phyloP scores from a whole-genome alignment of 495 filamentous ascomycete species.

The Lineolata rhizophorae region DNA sequence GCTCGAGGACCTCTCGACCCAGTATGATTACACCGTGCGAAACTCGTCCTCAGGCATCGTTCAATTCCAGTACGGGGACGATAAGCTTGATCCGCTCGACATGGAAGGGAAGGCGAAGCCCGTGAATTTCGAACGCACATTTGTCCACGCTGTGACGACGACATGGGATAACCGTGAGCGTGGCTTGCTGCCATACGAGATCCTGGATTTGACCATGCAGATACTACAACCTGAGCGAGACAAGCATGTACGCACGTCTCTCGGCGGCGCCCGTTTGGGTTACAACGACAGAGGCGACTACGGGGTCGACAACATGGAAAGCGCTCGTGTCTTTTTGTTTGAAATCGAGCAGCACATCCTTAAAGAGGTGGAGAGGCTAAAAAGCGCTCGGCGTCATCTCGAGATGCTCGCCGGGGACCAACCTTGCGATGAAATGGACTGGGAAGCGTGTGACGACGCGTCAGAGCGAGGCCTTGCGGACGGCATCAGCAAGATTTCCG shows the following conservation, averaged over 20 bases:
- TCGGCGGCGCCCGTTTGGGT: constrained; percentile 18
- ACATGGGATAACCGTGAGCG: background rate
- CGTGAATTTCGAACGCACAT: constrained; percentile 83
- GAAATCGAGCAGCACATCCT: constrained; percentile 26
- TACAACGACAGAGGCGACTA: constrained; percentile 44
- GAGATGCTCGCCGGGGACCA: background rate
- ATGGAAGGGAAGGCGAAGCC: constrained; percentile 93
- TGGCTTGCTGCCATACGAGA: background rate
- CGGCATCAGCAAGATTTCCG: constrained; percentile 61
- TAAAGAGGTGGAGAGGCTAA: background rate
- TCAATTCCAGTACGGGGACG: constrained; percentile 93
- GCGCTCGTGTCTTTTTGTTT: constrained; percentile 59
- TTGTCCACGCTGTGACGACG: constrained; percentile 50
- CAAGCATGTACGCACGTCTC: constrained; percentile 1
- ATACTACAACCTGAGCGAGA: constrained; percentile 11
- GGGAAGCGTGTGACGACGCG: background rate
- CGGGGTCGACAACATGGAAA: constrained; percentile 65
- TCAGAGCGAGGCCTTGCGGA: constrained; percentile 22
- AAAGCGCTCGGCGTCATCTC: background rate
- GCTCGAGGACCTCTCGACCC: constrained; percentile 74
- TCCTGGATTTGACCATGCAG: constrained; percentile 55
- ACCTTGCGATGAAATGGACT: background rate
- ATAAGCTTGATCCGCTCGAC: constrained; percentile 83
- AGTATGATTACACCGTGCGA: constrained; percentile 86
- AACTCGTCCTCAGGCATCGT: constrained; percentile 70